Conservation (phyloP, 805 yeast genomes). For the Spathaspora girioi region DNA sequence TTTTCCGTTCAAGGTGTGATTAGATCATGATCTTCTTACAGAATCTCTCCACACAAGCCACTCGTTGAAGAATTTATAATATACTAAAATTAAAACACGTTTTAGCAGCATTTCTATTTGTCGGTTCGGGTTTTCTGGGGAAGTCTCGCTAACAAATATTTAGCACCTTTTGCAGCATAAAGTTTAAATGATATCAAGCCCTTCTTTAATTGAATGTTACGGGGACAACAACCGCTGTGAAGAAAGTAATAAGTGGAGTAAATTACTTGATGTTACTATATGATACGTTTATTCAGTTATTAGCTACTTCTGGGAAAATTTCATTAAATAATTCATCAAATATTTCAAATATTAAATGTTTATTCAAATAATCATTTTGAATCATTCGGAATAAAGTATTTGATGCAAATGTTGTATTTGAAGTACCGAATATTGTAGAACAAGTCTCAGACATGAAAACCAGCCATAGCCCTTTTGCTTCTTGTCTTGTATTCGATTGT, state of each 20-base stretch:
- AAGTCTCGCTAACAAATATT: background rate
- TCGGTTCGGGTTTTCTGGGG: too few species aligned
- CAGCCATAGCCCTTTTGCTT: conserved; percentile 55
- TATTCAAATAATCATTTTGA: conserved; percentile 70
- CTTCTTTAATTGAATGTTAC: background rate
- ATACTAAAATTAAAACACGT: too few species aligned
- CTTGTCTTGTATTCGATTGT: conserved; percentile 49
- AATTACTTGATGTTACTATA: too few species aligned
- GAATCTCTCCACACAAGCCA: too few species aligned
- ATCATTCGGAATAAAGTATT: conserved; percentile 56
- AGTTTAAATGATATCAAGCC: background rate
- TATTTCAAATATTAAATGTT: conserved; percentile 56
- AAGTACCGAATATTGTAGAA: conserved; percentile 69
- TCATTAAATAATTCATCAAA: conserved; percentile 55
- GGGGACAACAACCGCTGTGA: too few species aligned
- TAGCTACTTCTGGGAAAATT: conserved; percentile 29
- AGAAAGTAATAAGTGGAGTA: too few species aligned
- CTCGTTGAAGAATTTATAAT: too few species aligned
- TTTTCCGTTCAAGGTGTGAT: too few species aligned
- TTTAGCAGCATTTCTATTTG: too few species aligned
- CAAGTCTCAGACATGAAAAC: conserved; percentile 60
- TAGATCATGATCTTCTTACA: too few species aligned
- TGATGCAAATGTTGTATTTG: conserved; percentile 63
- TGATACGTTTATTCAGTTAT: background rate
- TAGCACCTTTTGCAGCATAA: background rate